Conservation (phyloP, 139 green algal species). For the Pseudopediastrum boryanum region DNA sequence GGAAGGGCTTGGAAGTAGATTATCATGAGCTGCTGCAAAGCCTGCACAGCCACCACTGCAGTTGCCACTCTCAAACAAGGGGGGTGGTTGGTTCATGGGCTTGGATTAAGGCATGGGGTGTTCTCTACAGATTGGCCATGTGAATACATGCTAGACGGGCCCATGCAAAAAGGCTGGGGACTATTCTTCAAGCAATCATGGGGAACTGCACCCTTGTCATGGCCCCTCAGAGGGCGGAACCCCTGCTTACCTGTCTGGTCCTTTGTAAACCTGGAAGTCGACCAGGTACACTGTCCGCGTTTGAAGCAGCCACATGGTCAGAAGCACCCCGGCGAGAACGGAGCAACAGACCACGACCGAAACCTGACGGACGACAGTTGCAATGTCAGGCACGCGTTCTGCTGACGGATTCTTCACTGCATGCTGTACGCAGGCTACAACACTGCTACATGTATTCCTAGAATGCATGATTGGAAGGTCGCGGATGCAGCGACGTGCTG, state of each 20-base stretch:
- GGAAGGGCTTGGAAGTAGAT: not conserved
- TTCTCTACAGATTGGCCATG: not conserved
- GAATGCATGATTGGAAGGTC: not conserved
- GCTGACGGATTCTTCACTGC: not conserved
- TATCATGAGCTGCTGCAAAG: not conserved
- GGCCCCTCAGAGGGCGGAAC: not conserved
- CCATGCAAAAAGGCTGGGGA: too few species aligned
- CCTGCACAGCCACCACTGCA: not conserved
- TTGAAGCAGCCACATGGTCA: constrained; percentile 75
- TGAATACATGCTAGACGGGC: too few species aligned
- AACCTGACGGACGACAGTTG: constrained; percentile 53
- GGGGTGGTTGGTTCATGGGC: not conserved
- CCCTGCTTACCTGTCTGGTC: constrained; percentile 62
- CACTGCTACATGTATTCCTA: not conserved
- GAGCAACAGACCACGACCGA: constrained; percentile 67
- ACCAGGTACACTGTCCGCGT: constrained; percentile 90
- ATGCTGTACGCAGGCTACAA: not conserved
- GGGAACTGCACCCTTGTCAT: not conserved
- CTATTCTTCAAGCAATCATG: not conserved
- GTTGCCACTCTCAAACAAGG: not conserved
- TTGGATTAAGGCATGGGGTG: not conserved
- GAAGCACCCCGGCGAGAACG: constrained; percentile 61
- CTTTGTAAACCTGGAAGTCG: constrained; percentile 83
- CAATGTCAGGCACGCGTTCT: not conserved
- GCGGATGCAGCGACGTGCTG: not conserved